Conservation (phyloP, 129 eudicot genomes). For the Flaveria bidentis region DNA sequence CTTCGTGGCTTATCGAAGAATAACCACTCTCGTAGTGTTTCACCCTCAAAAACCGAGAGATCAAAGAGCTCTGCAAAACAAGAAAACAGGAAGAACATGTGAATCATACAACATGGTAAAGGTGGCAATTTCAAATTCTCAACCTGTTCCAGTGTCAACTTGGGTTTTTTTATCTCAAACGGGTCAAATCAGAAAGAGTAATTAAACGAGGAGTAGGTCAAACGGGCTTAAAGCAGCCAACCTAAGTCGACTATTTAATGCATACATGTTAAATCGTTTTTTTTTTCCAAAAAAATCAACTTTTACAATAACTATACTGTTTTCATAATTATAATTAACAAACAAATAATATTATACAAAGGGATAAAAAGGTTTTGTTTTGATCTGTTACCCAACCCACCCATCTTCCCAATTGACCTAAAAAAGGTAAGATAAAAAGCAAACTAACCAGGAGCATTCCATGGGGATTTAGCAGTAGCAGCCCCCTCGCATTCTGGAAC, state of each 20-base stretch:
- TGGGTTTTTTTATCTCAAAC: neutral
- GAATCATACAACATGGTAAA: neutral
- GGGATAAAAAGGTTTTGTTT: neutral
- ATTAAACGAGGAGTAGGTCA: neutral
- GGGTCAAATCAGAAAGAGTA: neutral
- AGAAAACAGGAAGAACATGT: neutral
- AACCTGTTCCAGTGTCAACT: neutral
- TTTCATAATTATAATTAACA: neutral
- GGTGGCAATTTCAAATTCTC: neutral
- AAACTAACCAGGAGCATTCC: constrained; percentile 93
- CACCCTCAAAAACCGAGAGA: constrained; percentile 76
- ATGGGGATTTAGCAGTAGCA: constrained; percentile 94
- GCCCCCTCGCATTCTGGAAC: constrained; percentile 98
- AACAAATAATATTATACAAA: neutral
- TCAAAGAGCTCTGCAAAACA: constrained; percentile 77
- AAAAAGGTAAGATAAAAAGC: neutral
- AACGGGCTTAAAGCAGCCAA: neutral
- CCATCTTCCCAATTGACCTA: neutral
- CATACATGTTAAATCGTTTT: neutral
- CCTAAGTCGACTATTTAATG: neutral
- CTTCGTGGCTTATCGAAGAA: constrained; percentile 96
- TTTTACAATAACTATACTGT: neutral
- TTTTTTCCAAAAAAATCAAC: neutral
- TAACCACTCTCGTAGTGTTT: constrained; percentile 90
- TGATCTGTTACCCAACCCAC: neutral